Evolutionary conservation across 2,329 filamentous ascomycete species (phyloP).

Genomic region (Cladosporium austrohemisphaericum): DNA sequence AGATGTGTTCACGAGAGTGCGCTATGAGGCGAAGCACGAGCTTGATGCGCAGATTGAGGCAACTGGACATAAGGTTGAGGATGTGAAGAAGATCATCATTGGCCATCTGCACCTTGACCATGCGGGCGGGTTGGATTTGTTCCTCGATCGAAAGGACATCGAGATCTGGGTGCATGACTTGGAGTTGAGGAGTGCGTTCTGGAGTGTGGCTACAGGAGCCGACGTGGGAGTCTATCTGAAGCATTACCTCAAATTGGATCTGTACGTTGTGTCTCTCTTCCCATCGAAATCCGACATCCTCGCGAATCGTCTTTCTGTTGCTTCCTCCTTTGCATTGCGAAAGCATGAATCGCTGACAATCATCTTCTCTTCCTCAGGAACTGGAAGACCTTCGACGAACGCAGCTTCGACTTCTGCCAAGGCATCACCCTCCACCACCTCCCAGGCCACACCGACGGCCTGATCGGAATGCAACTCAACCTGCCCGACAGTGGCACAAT

Average conservation of each 20-base stretch:
- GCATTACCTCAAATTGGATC: conserved; percentile 33
- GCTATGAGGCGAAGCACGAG: conserved; percentile 34
- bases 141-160: conserved; percentile 33
- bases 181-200: conserved; percentile 33
- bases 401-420: conserved; percentile 34
- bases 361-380: conserved; percentile 22
- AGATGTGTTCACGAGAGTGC: conserved; percentile 34
- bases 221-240: conserved; percentile 35
- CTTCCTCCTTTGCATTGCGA: background rate
- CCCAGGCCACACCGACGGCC: conserved; percentile 36
- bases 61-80: conserved; percentile 33
- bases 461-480: conserved; percentile 37
- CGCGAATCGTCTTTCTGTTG: background rate
- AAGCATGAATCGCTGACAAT: background rate
- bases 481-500: conserved; percentile 32
- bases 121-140: conserved; percentile 33
- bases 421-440: conserved; percentile 36
- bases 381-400: conserved; percentile 37
- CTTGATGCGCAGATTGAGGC: conserved; percentile 33
- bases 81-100: conserved; percentile 37
- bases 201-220: conserved; percentile 34
- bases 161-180: conserved; percentile 36
- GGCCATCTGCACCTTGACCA: conserved; percentile 37
- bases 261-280: conserved; percentile 21
- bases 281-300: background rate